Conservation (phyloP, 2,329 filamentous ascomycete genomes). For the Diaporthe vaccinii region DNA sequence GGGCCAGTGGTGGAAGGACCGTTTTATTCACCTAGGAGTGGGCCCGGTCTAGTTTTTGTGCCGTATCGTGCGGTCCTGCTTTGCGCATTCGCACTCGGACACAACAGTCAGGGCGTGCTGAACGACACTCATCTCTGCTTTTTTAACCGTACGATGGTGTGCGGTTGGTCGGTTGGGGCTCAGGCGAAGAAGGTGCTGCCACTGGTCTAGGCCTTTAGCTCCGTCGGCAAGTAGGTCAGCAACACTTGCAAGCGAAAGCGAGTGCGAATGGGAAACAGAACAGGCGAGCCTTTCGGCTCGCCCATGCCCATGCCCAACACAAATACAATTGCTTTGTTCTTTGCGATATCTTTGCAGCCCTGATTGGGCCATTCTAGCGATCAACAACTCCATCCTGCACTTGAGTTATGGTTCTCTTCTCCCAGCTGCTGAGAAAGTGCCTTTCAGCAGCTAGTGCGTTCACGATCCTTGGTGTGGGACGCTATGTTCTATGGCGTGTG, state of each 20-base stretch:
- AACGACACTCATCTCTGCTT: background rate
- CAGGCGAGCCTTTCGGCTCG: background rate
- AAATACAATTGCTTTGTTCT: background rate
- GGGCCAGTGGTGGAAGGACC: background rate
- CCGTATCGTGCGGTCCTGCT: too few species aligned
- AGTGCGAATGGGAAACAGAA: background rate
- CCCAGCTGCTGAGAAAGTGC: background rate
- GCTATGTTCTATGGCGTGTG: background rate
- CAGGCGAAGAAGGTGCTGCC: background rate
- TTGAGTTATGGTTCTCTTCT: background rate
- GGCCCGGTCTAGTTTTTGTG: background rate
- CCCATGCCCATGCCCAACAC: background rate
- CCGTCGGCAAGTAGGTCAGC: background rate
- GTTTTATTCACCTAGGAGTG: background rate
- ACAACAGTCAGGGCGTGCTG: background rate
- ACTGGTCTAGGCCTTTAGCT: background rate
- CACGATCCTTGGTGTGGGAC: background rate
- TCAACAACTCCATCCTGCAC: background rate
- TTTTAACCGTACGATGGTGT: background rate
- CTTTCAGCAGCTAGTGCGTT: background rate
- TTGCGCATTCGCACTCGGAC: background rate
- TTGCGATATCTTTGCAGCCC: background rate
- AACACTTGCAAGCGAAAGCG: background rate
- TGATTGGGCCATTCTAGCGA: background rate
- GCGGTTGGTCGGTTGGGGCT: background rate